Base-by-base conservation (phyloP, 208 protist species). In the Trichomonas gallinae region DNA sequence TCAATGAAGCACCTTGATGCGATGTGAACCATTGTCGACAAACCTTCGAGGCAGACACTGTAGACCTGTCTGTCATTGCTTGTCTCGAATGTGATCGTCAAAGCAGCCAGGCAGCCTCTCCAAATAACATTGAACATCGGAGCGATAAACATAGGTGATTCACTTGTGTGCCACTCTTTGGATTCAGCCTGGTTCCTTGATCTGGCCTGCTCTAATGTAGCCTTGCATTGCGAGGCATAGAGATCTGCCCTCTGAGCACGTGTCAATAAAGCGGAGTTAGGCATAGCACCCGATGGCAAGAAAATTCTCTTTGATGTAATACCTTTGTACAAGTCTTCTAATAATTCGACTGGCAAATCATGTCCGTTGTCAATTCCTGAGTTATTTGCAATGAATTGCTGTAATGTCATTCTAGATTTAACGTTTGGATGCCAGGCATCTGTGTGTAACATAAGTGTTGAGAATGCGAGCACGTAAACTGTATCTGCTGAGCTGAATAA, bases 381-480 rank as follows among this genome's bases (percentile, higher is more conserved):
- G 93, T 97, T 97, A 51, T 97, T 97, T 31, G 63, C 8, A n/a
- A 97, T n/a, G 63, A 98, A 98, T 23, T 97, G 38, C 26, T 96
- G 96, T 17, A 97, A 40, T 17, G 97, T 97, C 97, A 98, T 98
- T 87, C 97, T 97, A 11, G 96, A 96, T 83, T 96, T 96, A 0
- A 98, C 85, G 42, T 58, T 89, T 11, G 96, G 96, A 81, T 96
- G 97, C 46, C 97, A 97, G n/a, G 82, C 51, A 96, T 98, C 97
- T 6, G 97, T 97, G 88, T 98, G 97, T 51, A 98, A 97, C 97
- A 98, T 97, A 81, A 98, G 97, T 46, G 97, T 97, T 23, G 97
- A 89, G 96, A 97, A 98, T 42, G 97, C 96, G n/a, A 98, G 96
- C 21, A 97, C 96, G 51, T 97, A 98, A 21, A 96, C 96, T 42